Conservation (phyloP, 108 stramenopile genomes). For the Fragilaria crotonensis region DNA sequence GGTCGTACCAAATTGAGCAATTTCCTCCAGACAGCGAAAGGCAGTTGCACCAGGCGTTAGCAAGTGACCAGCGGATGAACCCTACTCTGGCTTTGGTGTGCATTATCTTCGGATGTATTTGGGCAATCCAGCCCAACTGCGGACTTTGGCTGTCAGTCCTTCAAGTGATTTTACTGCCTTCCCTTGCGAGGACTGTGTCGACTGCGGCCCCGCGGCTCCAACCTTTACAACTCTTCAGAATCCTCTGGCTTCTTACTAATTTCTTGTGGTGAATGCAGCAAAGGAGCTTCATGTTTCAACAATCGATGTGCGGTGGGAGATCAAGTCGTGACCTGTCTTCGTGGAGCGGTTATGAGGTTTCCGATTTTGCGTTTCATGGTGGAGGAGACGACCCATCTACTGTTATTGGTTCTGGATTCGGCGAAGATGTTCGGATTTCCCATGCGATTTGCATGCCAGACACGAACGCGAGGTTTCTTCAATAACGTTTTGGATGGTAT, state of each 20-base stretch:
- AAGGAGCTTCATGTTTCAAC: not conserved
- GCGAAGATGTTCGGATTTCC: conserved; percentile 30
- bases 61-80: too few relatives aligned
- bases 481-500: conserved; percentile 42
- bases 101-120: conserved; percentile 34
- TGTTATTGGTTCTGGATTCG: conserved; percentile 3
- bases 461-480: conserved; percentile 32
- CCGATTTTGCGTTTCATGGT: conserved; percentile 26
- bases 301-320: conserved; percentile 13
- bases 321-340: conserved; percentile 21
- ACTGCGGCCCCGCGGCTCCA: conserved; percentile 1
- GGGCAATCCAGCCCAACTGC: conserved; percentile 38
- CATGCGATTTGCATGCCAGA: conserved; percentile 44
- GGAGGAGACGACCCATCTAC: conserved; percentile 24
- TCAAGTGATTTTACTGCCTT: conserved; percentile 37
- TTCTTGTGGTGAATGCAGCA: not conserved
- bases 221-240: not conserved
- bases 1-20: too few relatives aligned
- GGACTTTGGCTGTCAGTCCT: conserved; percentile 26
- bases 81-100: not conserved
- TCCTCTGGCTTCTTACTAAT: not conserved
- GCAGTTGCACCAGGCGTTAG: too few relatives aligned
- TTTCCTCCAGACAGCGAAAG: too few relatives aligned
- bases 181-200: conserved; percentile 34
- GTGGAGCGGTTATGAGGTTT: conserved; percentile 38